phyloP scores from a whole-genome alignment of 306 rosid genomes.

The Lupinus albus region DNA sequence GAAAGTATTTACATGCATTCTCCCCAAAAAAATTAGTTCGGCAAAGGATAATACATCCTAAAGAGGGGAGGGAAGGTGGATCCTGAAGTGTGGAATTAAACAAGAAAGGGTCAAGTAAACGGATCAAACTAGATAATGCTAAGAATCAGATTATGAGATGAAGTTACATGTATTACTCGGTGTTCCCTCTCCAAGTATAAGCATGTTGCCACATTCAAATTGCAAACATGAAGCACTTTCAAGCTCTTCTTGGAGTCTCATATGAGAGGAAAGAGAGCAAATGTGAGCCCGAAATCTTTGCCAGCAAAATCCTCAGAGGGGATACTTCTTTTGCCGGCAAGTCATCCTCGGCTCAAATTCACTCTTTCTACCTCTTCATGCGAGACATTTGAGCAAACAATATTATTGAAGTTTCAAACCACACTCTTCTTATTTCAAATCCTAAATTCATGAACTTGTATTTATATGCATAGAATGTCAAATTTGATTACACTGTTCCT shows the following conservation, averaged over 20 bases:
- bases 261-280: conserved; percentile 45
- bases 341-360: conserved; percentile 59
- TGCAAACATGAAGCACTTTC: neutral
- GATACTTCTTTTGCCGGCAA: conserved; percentile 39
- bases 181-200: neutral
- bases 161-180: neutral
- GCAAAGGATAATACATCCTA: neutral
- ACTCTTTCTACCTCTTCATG: conserved; percentile 48
- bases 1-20: no score
- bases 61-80: no score
- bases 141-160: no score
- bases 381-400: conserved; percentile 39
- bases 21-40: no score
- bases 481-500: neutral
- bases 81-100: neutral
- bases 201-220: neutral
- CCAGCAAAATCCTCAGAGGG: conserved; percentile 25
- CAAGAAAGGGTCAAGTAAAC: neutral
- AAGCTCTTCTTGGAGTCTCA: conserved; percentile 31
- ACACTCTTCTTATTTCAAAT: neutral
- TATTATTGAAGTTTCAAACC: neutral
- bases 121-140: neutral
- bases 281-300: conserved; percentile 30
- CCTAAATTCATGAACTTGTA: conserved; percentile 12
- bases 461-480: conserved; percentile 44